A percentile compares a stretch with the other conserved stretches of the same genome.
phyloP scores from a whole-genome alignment of 2,329 filamentous ascomycete species.

The Ophiostoma montium region DNA sequence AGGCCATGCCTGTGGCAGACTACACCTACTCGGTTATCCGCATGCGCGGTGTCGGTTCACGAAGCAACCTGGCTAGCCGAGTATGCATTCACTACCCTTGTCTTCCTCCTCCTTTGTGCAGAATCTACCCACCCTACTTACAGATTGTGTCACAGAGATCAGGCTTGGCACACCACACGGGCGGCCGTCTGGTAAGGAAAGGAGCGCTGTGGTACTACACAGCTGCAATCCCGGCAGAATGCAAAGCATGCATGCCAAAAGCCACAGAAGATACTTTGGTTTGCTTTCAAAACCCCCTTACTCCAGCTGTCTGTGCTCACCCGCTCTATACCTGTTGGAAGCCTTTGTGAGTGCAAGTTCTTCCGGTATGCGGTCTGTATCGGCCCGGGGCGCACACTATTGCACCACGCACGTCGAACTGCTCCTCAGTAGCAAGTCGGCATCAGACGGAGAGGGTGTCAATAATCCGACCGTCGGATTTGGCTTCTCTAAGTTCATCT shows the following conservation, averaged over 20 bases:
- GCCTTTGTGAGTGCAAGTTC: no score
- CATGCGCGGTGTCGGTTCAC: background rate
- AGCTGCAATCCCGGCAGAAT: background rate
- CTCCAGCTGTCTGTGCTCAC: background rate
- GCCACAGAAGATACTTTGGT: background rate
- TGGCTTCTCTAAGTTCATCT: conserved; percentile 3
- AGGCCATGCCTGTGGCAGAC: background rate
- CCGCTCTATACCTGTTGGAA: no score
- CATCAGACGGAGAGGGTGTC: background rate
- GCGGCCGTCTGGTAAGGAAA: background rate
- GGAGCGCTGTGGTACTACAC: conserved; percentile 1
- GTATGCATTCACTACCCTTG: conserved; percentile 6
- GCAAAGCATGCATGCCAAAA: background rate
- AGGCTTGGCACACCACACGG: conserved; percentile 2
- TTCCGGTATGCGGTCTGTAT: no score
- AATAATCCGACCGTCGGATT: background rate
- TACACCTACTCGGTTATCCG: background rate
- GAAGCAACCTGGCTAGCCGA: conserved; percentile 4
- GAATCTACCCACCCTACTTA: conserved; percentile 1
- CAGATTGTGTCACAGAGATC: conserved; percentile 4
- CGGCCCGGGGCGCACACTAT: no score
- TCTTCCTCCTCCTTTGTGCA: background rate
- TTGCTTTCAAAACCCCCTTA: background rate
- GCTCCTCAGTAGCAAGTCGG: background rate
- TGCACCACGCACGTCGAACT: background rate